A percentile compares a stretch with the other conserved stretches of the same genome.
phyloP scores from a whole-genome alignment of 148 eudicot genomes.

The Diospyros lotus region DNA sequence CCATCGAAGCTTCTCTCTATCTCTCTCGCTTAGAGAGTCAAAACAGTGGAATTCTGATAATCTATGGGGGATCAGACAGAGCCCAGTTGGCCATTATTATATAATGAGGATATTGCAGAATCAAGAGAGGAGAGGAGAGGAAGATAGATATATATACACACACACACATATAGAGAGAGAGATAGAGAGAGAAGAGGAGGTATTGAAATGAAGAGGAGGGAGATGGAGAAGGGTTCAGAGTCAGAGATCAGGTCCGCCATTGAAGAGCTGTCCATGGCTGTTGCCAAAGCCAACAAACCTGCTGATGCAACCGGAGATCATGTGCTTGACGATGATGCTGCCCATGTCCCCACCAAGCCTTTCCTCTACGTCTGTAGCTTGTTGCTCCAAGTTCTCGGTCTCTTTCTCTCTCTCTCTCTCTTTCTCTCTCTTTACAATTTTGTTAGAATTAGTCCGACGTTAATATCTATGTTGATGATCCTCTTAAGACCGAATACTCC shows the following conservation, averaged over 20 bases:
- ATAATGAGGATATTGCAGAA: background rate
- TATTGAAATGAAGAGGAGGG: conserved; percentile 43
- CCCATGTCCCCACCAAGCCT: conserved; percentile 51
- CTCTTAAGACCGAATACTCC: too few relatives aligned
- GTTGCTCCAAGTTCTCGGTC: conserved; percentile 78
- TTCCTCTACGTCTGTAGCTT: conserved; percentile 56
- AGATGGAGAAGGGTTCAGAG: conserved; percentile 43
- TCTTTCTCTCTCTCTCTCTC: conserved; percentile 8
- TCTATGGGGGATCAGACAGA: background rate
- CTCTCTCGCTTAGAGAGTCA: background rate
- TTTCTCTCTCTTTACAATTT: background rate
- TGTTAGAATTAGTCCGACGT: too few relatives aligned
- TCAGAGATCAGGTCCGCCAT: conserved; percentile 42
- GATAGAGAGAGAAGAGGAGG: background rate
- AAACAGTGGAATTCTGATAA: background rate
- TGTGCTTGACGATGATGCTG: conserved; percentile 5
- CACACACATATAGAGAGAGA: background rate
- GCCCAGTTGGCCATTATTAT: background rate
- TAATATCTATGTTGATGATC: too few relatives aligned
- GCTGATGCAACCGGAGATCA: conserved; percentile 4
- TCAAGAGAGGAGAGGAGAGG: conserved; percentile 13
- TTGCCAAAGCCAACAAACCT: conserved; percentile 21
- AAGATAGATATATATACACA: too few relatives aligned
- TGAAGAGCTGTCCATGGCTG: conserved; percentile 54
- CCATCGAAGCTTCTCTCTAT: background rate